Base-by-base conservation (phyloP, 345 rosid species). In the Corchorus olitorius region DNA sequence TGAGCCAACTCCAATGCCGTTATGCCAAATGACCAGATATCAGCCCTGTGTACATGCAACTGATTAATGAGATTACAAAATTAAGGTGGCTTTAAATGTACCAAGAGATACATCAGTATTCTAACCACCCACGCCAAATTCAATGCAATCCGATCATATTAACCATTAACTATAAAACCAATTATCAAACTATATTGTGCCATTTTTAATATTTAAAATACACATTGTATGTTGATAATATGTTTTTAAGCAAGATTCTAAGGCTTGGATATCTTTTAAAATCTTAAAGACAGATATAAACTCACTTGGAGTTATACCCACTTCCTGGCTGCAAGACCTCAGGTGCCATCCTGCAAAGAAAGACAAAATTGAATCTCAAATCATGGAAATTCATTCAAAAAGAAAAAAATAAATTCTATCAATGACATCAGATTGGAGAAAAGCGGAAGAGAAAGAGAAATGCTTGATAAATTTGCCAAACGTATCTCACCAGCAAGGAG, bases 1-100 rank as follows among this genome's bases (percentile, higher is more conserved):
- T 92, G 99, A 61, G 99, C 99, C 91, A 97, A 81, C 84, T 97
- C 99, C 75, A 97, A 81, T 37, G 99, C 99, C 2, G 98, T 94
- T 74, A 97, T 97, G 76, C 99, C 99, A 78, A 97, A 90, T 48
- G 99, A 97, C 99, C 98, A 94, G 39, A 97, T 94, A 83, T 97
- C 99, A 79, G 99, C 99, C 93, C 99, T 97, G 92, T 16, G 80
- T 72, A 43, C 72, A 76, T 27, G 37, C 74, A 83, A 73, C 16
- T 72, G 73, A 81, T 52, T 71, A 73, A 81, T 77, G 80, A 72
- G 77, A 65, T 59, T 58, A 56, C 27, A 73, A 55, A 45, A 66
- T 76, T 19, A 72, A 72, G 0, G 1, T 72, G 19, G 20, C 33
- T 45, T 66, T 66, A 13, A 66, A 55, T 37, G 34, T 72, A 17